Evolutionary conservation across 495 filamentous ascomycete genomes (phyloP).

Genomic region (Aspergillus sparsus): DNA sequence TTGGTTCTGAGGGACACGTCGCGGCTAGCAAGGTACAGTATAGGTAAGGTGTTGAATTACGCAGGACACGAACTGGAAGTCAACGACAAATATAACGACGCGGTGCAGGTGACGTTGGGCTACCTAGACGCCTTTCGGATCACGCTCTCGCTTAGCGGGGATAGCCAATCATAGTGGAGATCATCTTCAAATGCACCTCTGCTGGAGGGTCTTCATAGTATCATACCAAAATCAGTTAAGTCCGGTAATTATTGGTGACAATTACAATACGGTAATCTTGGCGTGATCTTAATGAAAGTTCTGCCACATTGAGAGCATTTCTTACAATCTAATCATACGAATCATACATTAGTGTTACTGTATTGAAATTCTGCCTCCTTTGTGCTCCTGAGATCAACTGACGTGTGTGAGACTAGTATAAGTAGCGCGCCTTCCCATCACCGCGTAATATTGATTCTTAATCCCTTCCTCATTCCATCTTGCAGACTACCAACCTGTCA

Average conservation of each 20-base stretch:
- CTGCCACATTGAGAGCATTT: slow-evolving; percentile 30
- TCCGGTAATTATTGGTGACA: slow-evolving; percentile 30
- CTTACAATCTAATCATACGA: slow-evolving; percentile 48
- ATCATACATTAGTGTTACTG: slow-evolving; percentile 48
- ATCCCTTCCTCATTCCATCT: slow-evolving; percentile 40
- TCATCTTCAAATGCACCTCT: slow-evolving; percentile 29
- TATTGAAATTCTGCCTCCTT: slow-evolving; percentile 55
- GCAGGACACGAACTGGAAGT: slow-evolving; percentile 37
- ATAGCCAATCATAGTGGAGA: slow-evolving; percentile 43
- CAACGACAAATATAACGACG: slow-evolving; percentile 50
- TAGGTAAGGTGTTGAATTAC: slow-evolving; percentile 24
- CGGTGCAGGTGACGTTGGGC: slow-evolving; percentile 46
- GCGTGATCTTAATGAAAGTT: slow-evolving; percentile 26
- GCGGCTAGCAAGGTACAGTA: neutral
- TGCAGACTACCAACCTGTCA: slow-evolving; percentile 34
- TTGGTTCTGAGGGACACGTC: neutral
- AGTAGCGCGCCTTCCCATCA: slow-evolving; percentile 51
- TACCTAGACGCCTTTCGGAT: slow-evolving; percentile 45
- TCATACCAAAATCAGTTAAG: slow-evolving; percentile 36
- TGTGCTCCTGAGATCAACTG: slow-evolving; percentile 48
- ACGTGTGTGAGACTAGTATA: slow-evolving; percentile 49
- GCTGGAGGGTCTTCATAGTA: slow-evolving; percentile 20
- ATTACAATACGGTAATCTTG: slow-evolving; percentile 23
- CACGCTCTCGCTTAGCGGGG: slow-evolving; percentile 53
- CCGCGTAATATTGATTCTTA: slow-evolving; percentile 43